Base-by-base conservation (phyloP, 257 asterid genomes). In the Thymus mandschuricus region DNA sequence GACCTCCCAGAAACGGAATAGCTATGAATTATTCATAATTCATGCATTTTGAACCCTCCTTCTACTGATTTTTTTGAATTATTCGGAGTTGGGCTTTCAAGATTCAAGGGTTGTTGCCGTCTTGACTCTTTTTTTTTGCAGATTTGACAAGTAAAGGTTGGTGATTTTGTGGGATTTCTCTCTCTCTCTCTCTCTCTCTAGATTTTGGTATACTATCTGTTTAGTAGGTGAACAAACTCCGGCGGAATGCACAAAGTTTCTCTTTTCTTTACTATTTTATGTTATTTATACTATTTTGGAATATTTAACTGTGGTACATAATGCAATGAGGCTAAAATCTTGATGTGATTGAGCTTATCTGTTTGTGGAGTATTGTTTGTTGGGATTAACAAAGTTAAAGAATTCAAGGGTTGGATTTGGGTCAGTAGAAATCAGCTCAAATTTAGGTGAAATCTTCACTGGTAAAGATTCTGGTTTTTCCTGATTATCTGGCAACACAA, bases 191-290 rank as follows among this genome's bases (percentile, higher is more conserved):
- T 64, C 9, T 1, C 61, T 43, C 70, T 6, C 41, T 4, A 70
- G 38, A 44, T 68, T 75, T 40, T 64, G 15, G 63, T 13, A 10
- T 75, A 21, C 21, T 81, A 58, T 85, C 82, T 68, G 73, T 63
- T 85, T 78, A 92, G 96, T 87, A 80, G 98, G 85, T 89, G 89
- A 88, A 80, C 98, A 72, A 89, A 83, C 91, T 80, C 75, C 62
- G 82, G 85, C 92, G 95, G 91, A 86, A 43, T 69, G 15, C 56
- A 75, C 95, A 77, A 84, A 29, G 92, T 72, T 73, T 38, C 41
- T 49, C 38, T n/a, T 45, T 48, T 5, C 8, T 30, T 57, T 57
- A 11, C 9, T 55, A 28, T 1, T 1, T 49, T 12, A 11, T 43
- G 51, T 62, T 41, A 43, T 52, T 69, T 50, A 70, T 50, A 29